Percentiles rank a stretch among this genome's conserved stretches.
Conservation (phyloP, 1,284 basidiomycete genomes). For the Cutaneotrichosporon daszewskae region DNA sequence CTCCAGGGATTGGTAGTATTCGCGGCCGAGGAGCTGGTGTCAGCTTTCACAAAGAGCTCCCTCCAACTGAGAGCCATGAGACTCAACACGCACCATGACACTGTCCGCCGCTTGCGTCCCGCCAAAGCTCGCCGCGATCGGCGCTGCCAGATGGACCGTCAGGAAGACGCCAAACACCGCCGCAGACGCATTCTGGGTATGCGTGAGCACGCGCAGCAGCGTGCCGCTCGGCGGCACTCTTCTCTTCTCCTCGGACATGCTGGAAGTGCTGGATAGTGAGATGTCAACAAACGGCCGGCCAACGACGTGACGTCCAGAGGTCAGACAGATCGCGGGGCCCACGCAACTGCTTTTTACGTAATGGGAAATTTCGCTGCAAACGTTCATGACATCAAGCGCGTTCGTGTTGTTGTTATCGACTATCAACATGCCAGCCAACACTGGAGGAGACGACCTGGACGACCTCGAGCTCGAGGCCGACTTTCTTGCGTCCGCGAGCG, state of each 20-base stretch:
- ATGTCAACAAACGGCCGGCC: background rate
- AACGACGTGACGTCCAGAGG: background rate
- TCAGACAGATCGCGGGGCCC: background rate
- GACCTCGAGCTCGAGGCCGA: conserved; percentile 38
- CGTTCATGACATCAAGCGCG: background rate
- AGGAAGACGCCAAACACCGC: conserved; percentile 40
- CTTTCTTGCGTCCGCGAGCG: conserved; percentile 18
- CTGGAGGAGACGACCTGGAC: conserved; percentile 41
- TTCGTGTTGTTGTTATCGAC: background rate
- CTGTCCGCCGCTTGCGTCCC: conserved; percentile 32
- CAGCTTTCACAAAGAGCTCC: background rate
- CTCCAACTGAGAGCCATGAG: no score
- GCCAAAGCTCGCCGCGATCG: conserved; percentile 33
- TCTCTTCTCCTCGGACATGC: background rate
- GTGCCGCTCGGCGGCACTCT: conserved; percentile 1
- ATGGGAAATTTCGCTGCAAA: background rate
- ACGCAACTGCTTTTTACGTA: background rate
- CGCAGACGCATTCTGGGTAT: conserved; percentile 41
- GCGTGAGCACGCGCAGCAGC: conserved; percentile 34
- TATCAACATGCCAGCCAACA: no score
- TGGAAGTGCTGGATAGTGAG: no score
- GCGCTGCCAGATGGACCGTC: conserved; percentile 37
- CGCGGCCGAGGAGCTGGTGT: conserved; percentile 34
- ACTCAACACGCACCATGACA: conserved; percentile 31
- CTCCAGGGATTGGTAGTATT: conserved; percentile 39